phyloP scores from a whole-genome alignment of 495 filamentous ascomycete genomes.

The Oleoguttula mirabilis region DNA sequence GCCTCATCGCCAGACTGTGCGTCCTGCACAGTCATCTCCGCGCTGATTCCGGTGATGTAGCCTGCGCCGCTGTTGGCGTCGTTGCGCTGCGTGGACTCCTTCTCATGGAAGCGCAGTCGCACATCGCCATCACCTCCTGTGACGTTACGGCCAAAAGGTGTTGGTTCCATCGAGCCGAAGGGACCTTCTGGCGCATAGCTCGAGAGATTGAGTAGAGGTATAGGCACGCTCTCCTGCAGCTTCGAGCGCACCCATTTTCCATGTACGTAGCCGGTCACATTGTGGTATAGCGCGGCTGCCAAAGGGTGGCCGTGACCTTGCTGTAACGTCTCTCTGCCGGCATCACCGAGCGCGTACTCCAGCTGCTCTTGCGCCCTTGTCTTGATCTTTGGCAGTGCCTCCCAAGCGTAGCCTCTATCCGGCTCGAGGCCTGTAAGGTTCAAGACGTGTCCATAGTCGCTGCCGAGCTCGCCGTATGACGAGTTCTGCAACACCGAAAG shows the following conservation, averaged over 20 bases:
- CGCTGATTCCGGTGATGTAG: conserved; percentile 41
- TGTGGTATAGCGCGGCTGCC: conserved; percentile 52
- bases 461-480: conserved; percentile 55
- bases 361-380: conserved; percentile 42
- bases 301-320: neutral
- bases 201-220: conserved; percentile 40
- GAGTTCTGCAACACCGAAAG: conserved; percentile 58
- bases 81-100: neutral
- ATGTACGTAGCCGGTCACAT: conserved; percentile 63
- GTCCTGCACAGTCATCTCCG: conserved; percentile 57
- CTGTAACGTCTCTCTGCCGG: conserved; percentile 13
- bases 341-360: conserved; percentile 33
- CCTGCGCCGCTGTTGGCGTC: neutral
- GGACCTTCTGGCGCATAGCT: conserved; percentile 31
- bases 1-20: conserved; percentile 48
- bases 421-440: conserved; percentile 66
- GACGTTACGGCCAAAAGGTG: conserved; percentile 25
- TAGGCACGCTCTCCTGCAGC: conserved; percentile 28
- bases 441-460: conserved; percentile 34
- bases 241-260: conserved; percentile 62
- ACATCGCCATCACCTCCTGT: conserved; percentile 24
- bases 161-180: conserved; percentile 11
- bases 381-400: conserved; percentile 43
- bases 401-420: conserved; percentile 66
- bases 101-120: conserved; percentile 22